Conservation (phyloP, 2,329 filamentous ascomycete species). For the Exophiala sp. region DNA sequence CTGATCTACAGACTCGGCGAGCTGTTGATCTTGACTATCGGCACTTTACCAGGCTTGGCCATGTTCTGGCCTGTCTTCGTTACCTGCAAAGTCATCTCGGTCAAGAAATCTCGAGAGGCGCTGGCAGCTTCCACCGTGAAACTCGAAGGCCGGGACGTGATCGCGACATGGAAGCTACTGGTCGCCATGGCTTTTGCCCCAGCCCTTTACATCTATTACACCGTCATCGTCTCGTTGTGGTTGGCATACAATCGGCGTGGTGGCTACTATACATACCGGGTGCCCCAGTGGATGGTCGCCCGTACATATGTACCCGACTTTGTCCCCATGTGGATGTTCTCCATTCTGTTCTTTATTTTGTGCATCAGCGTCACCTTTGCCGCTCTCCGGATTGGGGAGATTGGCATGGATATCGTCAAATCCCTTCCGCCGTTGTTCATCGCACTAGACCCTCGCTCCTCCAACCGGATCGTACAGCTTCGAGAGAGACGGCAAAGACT, state of each 20-base stretch:
- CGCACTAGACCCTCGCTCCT: constrained; percentile 75
- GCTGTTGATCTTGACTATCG: constrained; percentile 67
- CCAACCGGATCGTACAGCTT: constrained; percentile 75
- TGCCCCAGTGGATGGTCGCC: constrained; percentile 73
- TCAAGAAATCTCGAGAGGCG: constrained; percentile 74
- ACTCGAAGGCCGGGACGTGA: constrained; percentile 79
- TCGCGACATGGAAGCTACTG: constrained; percentile 89
- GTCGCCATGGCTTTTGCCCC: constrained; percentile 81
- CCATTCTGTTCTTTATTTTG: constrained; percentile 67
- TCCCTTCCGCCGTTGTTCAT: constrained; percentile 82
- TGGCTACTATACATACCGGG: constrained; percentile 71
- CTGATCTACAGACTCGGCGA: constrained; percentile 76
- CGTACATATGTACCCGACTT: constrained; percentile 60
- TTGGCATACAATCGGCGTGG: constrained; percentile 74
- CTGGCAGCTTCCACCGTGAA: constrained; percentile 83
- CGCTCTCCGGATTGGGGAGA: constrained; percentile 87
- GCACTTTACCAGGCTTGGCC: constrained; percentile 76
- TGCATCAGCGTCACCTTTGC: constrained; percentile 89
- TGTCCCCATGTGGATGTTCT: constrained; percentile 72
- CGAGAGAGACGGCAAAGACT: constrained; percentile 66
- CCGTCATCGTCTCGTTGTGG: constrained; percentile 65
- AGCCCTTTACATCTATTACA: constrained; percentile 75
- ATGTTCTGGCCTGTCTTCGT: constrained; percentile 87
- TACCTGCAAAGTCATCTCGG: constrained; percentile 73
- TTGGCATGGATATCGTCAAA: constrained; percentile 98